Evolutionary conservation across 805 yeast genomes (phyloP), one percentile per base, ranked within the genome.

Genomic region (Torulaspora quercuum): DNA sequence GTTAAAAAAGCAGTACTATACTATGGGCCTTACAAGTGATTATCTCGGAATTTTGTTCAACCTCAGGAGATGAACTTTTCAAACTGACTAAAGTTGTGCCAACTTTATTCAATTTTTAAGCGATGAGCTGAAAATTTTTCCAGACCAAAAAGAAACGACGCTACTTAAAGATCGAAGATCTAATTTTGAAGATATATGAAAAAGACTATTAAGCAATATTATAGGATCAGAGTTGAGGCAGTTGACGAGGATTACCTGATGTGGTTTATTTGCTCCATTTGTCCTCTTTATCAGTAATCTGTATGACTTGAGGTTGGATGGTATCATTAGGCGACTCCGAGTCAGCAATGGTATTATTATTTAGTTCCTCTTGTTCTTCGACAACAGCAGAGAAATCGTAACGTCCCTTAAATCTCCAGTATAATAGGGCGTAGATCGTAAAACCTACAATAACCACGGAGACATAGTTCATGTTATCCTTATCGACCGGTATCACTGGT

Each of bases 401-500:
- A 18, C 45, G 38, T 11, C 65, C 74, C 44, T 61, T 58, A 10
- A 62, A 58, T 36, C 59, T 62, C 86, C 86, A 80, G 52, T 78
- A 78, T 4, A 65, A 37, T 1, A 75, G 41, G 21, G 73, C 55
- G 50, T 70, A 75, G 0, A 63, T 8, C 4, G 67, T 50, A 50
- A 65, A 70, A 7, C 76, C 76, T 13, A 61, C 73, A 41, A 72
- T 63, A 12, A 76, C 82, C 6, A 72, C 82, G 20, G 73, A 57
- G 10, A 79, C 78, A 48, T 82, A 82, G 55, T 82, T 82, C 88
- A 82, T 82, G 44, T 70, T 69, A 25, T 74, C 72, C 22, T 68
- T 70, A 2, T 69, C 65, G 3, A 71, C 87, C 2, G 88, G 89
- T 72, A 75, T 67, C 7, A 63, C 64, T 16, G 76, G 61, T 19